Percentiles rank a stretch among this genome's conserved stretches.
phyloP scores from a whole-genome alignment of 2,329 filamentous ascomycete species.

The Paracorniculantispora psalliotae region DNA sequence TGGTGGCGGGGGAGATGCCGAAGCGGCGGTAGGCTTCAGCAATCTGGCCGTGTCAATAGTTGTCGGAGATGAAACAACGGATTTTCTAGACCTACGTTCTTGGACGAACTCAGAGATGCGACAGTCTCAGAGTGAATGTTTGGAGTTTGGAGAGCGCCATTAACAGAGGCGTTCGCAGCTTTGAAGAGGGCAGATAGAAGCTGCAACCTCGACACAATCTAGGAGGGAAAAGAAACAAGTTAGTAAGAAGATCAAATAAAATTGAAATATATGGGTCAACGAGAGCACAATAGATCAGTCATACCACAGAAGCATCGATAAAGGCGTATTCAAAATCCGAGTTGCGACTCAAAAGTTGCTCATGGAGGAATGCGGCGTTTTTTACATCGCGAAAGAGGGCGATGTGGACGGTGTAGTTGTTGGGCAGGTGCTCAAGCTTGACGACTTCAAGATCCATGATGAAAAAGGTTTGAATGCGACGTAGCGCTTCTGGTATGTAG shows the following conservation, averaged over 20 bases:
- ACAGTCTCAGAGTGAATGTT: slow-evolving; percentile 91
- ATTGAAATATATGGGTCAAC: no score
- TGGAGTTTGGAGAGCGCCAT: slow-evolving; percentile 63
- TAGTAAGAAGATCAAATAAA: not conserved
- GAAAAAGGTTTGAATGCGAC: slow-evolving; percentile 13
- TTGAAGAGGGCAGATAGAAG: slow-evolving; percentile 71
- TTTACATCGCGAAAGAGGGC: slow-evolving; percentile 70
- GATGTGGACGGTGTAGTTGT: slow-evolving; percentile 62
- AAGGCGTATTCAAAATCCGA: slow-evolving; percentile 88
- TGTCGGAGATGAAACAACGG: not conserved
- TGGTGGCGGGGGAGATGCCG: slow-evolving; percentile 69
- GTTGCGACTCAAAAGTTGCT: slow-evolving; percentile 82
- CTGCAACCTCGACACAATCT: slow-evolving; percentile 67
- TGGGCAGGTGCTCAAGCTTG: slow-evolving; percentile 69
- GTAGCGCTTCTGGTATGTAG: not conserved
- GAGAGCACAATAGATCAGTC: not conserved
- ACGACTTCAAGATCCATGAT: slow-evolving; percentile 54
- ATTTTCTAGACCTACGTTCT: slow-evolving; percentile 55
- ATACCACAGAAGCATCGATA: slow-evolving; percentile 75
- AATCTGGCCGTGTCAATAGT: slow-evolving; percentile 54
- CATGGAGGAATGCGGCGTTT: slow-evolving; percentile 73
- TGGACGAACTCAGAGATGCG: slow-evolving; percentile 71
- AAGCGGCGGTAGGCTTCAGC: slow-evolving; percentile 86
- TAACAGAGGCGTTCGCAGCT: slow-evolving; percentile 63
- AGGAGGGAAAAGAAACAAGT: not conserved